These are phyloP conservation scores for Myxozyma vanderwaltii DNA, from an alignment of 805 yeast species.

Conservation along the genomic window DNA sequence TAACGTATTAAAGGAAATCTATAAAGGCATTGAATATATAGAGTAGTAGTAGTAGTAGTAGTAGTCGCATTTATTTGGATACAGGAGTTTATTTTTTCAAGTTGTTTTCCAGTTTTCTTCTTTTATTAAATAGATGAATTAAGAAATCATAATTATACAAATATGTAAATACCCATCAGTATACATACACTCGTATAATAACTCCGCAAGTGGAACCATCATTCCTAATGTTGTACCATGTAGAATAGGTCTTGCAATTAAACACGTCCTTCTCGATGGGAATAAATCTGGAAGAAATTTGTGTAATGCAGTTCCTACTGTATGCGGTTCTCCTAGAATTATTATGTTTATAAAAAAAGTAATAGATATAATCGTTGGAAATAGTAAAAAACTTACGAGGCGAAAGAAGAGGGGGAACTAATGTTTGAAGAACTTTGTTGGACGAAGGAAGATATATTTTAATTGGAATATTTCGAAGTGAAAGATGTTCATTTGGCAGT, in stretches of 20 bases:
- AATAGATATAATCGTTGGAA: neutral
- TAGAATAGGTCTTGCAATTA: slow-evolving; percentile 49
- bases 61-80: no score
- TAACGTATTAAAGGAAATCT: slow-evolving; percentile 25
- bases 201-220: slow-evolving; percentile 49
- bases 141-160: slow-evolving; percentile 45
- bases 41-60: no score
- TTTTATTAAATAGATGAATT: no score
- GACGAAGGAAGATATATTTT: slow-evolving; percentile 43
- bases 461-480: slow-evolving; percentile 39
- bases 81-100: no score
- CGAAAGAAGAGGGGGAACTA: slow-evolving; percentile 34
- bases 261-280: slow-evolving; percentile 45
- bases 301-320: slow-evolving; percentile 49
- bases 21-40: slow-evolving; percentile 23
- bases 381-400: slow-evolving; percentile 6
- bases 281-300: slow-evolving; percentile 51
- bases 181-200: slow-evolving; percentile 51
- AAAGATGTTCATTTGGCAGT: slow-evolving; percentile 33
- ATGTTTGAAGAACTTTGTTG: slow-evolving; percentile 45
- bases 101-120: no score
- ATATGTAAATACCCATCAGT: slow-evolving; percentile 71
- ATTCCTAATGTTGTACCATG: slow-evolving; percentile 61
- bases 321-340: slow-evolving; percentile 36
- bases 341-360: no score